phyloP scores from a whole-genome alignment of 495 filamentous ascomycete species.

The Podospora pseudopauciseta region DNA sequence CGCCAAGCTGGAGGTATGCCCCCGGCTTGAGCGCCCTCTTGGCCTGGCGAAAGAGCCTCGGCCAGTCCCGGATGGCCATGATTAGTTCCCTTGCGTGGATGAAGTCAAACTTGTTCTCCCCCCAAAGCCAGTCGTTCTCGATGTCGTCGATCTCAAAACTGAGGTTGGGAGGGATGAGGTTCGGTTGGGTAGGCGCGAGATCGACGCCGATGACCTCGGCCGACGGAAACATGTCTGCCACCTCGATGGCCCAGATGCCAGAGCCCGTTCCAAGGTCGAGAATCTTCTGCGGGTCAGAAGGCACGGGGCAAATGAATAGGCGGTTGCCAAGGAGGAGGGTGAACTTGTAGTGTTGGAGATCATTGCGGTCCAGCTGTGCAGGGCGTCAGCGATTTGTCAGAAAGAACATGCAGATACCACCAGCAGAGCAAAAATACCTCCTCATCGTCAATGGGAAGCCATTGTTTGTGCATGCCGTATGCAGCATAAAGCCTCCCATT shows the following conservation, averaged over 20 bases:
- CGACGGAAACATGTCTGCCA: constrained; percentile 53
- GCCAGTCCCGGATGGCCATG: constrained; percentile 57
- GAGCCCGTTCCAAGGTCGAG: constrained; percentile 47
- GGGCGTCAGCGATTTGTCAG: neutral
- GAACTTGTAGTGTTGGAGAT: constrained; percentile 29
- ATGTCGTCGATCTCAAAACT: constrained; percentile 51
- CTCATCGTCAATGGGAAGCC: constrained; percentile 17
- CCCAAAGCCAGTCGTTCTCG: constrained; percentile 49
- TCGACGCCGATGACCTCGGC: constrained; percentile 29
- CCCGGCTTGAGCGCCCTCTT: constrained; percentile 28
- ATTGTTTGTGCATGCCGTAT: constrained; percentile 18
- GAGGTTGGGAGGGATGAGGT: constrained; percentile 44
- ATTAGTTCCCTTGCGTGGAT: constrained; percentile 49
- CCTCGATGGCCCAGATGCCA: constrained; percentile 50
- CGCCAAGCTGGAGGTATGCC: constrained; percentile 41
- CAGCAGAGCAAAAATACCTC: neutral
- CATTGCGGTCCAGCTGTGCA: constrained; percentile 18
- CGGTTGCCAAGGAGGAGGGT: constrained; percentile 48
- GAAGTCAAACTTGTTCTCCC: constrained; percentile 43
- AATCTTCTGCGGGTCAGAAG: constrained; percentile 41
- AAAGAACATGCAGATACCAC: neutral
- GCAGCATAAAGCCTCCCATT: constrained; percentile 16
- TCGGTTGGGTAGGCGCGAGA: constrained; percentile 22
- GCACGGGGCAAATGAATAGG: constrained; percentile 55
- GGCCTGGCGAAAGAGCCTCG: constrained; percentile 38